phyloP scores from a whole-genome alignment of 2,329 filamentous ascomycete genomes.

The Delphinella strobiligena region DNA sequence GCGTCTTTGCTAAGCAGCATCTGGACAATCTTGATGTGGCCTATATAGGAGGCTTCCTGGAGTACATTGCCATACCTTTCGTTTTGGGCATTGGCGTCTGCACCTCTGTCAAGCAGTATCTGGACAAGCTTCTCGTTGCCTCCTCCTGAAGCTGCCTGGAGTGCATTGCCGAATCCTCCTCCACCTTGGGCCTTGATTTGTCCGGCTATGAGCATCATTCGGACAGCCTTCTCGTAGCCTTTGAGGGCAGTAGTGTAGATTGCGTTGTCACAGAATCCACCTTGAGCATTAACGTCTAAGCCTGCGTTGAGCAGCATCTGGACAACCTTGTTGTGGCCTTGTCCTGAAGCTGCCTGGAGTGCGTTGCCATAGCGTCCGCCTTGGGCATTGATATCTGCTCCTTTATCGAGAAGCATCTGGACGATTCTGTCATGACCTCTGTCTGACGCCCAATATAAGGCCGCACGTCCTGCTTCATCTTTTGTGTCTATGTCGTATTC shows the following conservation, averaged over 20 bases:
- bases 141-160: not conserved
- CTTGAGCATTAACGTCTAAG: constrained; percentile 10
- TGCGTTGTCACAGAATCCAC: no score
- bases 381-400: no score
- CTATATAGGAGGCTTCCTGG: no score
- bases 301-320: no score
- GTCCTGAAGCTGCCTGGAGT: no score
- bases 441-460: constrained; percentile 1
- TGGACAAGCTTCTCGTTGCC: constrained; percentile 9
- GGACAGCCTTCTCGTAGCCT: not conserved
- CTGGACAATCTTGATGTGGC: no score
- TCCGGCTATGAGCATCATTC: not conserved
- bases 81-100: no score
- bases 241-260: no score
- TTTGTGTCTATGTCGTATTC: not conserved
- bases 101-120: constrained; percentile 12
- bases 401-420: constrained; percentile 10
- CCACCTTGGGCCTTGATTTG: not conserved
- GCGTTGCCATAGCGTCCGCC: no score
- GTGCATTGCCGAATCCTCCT: constrained; percentile 1
- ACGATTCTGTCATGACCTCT: constrained; percentile 3
- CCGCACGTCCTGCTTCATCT: not conserved
- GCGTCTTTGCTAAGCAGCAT: constrained; percentile 10
- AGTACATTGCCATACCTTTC: no score
- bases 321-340: no score